Conservation (phyloP, 1,284 basidiomycete species). For the Tremellales sp. region DNA sequence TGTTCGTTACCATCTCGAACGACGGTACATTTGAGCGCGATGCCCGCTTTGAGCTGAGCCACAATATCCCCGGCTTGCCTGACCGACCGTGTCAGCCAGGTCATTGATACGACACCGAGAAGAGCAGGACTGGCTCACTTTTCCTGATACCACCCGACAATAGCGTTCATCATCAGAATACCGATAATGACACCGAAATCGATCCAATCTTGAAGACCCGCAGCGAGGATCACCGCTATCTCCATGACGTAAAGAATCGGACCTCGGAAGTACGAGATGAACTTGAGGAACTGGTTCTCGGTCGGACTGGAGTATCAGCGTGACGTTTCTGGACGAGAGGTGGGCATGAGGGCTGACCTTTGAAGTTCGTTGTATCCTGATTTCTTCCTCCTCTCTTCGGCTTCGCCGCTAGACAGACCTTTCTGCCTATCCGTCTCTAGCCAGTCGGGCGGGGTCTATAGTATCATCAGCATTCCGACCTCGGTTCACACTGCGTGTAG, state of each 20-base stretch:
- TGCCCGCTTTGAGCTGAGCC: constrained; percentile 56
- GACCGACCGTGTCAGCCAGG: constrained; percentile 1
- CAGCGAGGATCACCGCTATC: constrained; percentile 55
- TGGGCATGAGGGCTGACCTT: constrained; percentile 34
- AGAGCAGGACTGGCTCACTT: constrained; percentile 39
- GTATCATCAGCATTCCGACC: background rate
- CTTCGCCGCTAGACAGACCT: constrained; percentile 51
- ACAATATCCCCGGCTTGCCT: constrained; percentile 44
- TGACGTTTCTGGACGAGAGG: constrained; percentile 4
- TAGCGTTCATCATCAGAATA: constrained; percentile 52
- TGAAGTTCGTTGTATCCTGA: constrained; percentile 55
- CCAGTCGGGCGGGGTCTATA: constrained; percentile 48
- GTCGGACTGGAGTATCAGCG: constrained; percentile 34
- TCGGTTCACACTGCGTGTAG: too few species aligned
- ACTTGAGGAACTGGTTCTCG: constrained; percentile 55
- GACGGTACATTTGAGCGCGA: constrained; percentile 53
- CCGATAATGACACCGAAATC: constrained; percentile 57
- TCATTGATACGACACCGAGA: background rate
- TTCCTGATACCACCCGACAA: constrained; percentile 59
- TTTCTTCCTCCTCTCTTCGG: constrained; percentile 37
- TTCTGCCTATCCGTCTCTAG: constrained; percentile 53
- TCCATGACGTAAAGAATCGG: constrained; percentile 59
- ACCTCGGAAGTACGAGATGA: constrained; percentile 53
- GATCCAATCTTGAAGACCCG: constrained; percentile 56
- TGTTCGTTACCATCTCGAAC: constrained; percentile 53